Percentiles rank a stretch among this genome's conserved stretches.
phyloP scores from a whole-genome alignment of 305 asterid species.

The Fraxinus sp. region DNA sequence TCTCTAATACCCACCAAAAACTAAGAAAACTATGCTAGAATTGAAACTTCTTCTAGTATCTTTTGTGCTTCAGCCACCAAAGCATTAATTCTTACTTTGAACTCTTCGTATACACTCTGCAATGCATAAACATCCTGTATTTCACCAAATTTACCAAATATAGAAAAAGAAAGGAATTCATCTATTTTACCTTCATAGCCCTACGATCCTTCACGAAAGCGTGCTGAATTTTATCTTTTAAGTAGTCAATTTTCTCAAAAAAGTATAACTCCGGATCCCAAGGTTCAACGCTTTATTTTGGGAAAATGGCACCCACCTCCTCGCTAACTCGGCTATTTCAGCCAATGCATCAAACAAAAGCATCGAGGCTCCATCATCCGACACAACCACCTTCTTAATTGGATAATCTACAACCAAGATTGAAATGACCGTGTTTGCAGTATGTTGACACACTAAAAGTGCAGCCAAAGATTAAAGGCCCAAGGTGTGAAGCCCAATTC shows the following conservation, averaged over 20 bases:
- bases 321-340: conserved; percentile 74
- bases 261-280: conserved; percentile 62
- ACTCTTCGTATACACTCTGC: conserved; percentile 81
- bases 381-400: conserved; percentile 70
- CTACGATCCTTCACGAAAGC: conserved; percentile 85
- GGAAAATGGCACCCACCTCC: conserved; percentile 87
- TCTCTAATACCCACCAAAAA: no score
- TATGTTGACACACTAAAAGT: no score
- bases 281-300: conserved; percentile 69
- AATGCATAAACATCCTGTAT: conserved; percentile 1
- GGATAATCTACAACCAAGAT: conserved; percentile 74
- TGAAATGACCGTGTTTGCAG: conserved; percentile 65
- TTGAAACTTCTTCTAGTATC: conserved; percentile 63
- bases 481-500: no score
- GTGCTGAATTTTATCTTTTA: conserved; percentile 76
- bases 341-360: conserved; percentile 66
- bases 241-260: conserved; percentile 35
- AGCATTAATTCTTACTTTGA: conserved; percentile 68
- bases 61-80: conserved; percentile 24
- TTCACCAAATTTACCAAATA: conserved; percentile 1
- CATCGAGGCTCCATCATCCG: conserved; percentile 88
- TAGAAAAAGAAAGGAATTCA: background rate
- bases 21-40: no score
- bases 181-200: conserved; percentile 72
- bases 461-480: no score